Base-by-base conservation (phyloP, 164 flowering plant species). In the Kalanchoe fedtschenkoi region DNA sequence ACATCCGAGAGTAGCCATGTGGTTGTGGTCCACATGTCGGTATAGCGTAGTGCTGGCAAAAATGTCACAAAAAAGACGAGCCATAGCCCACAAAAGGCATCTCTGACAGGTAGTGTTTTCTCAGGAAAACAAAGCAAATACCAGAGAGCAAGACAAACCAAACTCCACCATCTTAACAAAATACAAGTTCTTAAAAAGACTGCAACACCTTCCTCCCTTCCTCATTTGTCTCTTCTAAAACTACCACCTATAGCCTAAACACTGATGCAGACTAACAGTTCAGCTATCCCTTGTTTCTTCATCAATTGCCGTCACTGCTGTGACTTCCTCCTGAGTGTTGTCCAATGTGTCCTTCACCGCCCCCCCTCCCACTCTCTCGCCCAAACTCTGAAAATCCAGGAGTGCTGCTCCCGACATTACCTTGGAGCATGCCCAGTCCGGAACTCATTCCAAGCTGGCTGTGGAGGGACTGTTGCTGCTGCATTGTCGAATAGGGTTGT, bases 401-500 rank as follows among this genome's bases (percentile, higher is more conserved):
- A 26, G 56, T 7, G 56, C 13, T 51, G 28, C 14, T 47, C 3
- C 14, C 8, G 16, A 14, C 54, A 47, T 47, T 47, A 11, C 56
- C 56, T 51, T 51, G 56, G 56, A 51, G 56, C 56, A 51, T 51
- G 56, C 26, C 32, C 32, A 51, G 26, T 10, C 56, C 56, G 32
- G 56, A 51, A 15, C 28, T 51, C 56, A 51, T 51, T 30, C 56
- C 28, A 17, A 51, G 56, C 3, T 51, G 56, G 56, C 26, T 51
- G 32, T 51, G 56, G 32, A 51, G 6, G 6, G 56, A 26, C 26
- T 51, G 56, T 6, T 51, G 56, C 13, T 51, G 56, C 15, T 51
- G 56, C 17, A 51, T 11, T 5, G 56, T 51, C 28, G 56, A 17
- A 17, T 51, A 51, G 13, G 56, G 56, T 17, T 26, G 32, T 24